Evolutionary conservation across 306 rosid species (phyloP).

Genomic region (Begonia fuchsioides): DNA sequence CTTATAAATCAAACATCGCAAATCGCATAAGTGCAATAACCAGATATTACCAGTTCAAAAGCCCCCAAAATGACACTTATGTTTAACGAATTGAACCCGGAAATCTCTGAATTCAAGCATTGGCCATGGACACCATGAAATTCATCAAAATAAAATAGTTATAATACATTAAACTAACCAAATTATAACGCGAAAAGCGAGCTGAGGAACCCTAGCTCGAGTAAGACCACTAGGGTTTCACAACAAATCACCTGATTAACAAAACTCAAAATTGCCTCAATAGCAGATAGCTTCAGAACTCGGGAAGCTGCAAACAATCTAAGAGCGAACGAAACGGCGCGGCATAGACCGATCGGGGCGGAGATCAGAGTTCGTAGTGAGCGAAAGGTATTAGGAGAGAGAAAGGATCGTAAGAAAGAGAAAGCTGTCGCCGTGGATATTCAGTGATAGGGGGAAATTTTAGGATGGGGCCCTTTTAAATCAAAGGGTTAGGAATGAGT

Average conservation of each 20-base stretch:
- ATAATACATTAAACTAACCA: not conserved
- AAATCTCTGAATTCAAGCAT: too few relatives aligned
- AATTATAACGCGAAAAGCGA: not conserved
- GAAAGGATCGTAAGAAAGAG: conserved; percentile 3
- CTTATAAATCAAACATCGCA: too few relatives aligned
- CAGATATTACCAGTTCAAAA: too few relatives aligned
- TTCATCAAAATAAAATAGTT: not conserved
- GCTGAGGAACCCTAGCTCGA: conserved; percentile 15
- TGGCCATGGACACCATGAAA: not conserved
- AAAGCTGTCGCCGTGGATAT: conserved; percentile 9
- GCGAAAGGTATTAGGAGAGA: conserved; percentile 1
- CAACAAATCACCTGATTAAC: conserved; percentile 5
- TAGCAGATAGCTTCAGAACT: conserved; percentile 4
- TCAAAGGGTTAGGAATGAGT: conserved; percentile 2
- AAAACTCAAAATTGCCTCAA: conserved; percentile 1
- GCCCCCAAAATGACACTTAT: too few relatives aligned
- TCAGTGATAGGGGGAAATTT: not conserved
- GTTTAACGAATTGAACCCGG: too few relatives aligned
- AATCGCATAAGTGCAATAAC: too few relatives aligned
- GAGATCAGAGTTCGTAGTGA: conserved; percentile 21
- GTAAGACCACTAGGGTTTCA: conserved; percentile 35
- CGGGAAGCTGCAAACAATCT: conserved; percentile 4
- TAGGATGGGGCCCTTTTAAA: conserved; percentile 28
- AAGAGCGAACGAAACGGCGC: conserved; percentile 22
- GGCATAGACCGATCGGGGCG: conserved; percentile 51